These are phyloP conservation scores for Fistulifera pelliculosa DNA, from an alignment of 108 stramenopile genomes.

Conservation along the genomic window DNA sequence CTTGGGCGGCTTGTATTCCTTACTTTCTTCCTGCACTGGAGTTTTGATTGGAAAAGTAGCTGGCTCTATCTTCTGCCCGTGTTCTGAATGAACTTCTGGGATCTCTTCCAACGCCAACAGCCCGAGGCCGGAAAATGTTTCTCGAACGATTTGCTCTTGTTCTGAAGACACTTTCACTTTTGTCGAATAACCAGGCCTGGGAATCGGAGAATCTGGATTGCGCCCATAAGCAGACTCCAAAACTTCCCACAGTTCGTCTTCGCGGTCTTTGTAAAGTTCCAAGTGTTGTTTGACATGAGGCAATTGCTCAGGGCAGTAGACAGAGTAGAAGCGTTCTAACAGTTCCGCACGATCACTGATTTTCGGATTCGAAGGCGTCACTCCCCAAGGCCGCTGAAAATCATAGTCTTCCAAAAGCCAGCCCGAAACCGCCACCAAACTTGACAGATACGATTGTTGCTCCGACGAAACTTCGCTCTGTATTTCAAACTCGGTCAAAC, in stretches of 20 bases:
- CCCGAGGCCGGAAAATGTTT: too few relatives aligned
- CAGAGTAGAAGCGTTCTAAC: constrained; percentile 41
- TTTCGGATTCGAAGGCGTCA: constrained; percentile 27
- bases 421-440: constrained; percentile 40
- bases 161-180: constrained; percentile 5
- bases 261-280: constrained; percentile 20
- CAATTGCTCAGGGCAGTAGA: constrained; percentile 34
- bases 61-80: too few relatives aligned
- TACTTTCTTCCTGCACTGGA: background rate
- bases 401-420: constrained; percentile 50
- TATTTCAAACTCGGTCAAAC: constrained; percentile 46
- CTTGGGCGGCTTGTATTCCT: constrained; percentile 8
- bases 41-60: background rate
- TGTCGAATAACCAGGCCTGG: background rate
- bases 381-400: constrained; percentile 53
- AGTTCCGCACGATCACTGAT: constrained; percentile 15
- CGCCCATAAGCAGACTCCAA: constrained; percentile 1
- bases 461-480: constrained; percentile 31
- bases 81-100: too few relatives aligned
- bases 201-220: constrained; percentile 6
- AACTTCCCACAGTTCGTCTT: constrained; percentile 13
- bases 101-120: too few relatives aligned
- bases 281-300: constrained; percentile 31
- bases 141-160: too few relatives aligned
- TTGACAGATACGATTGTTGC: constrained; percentile 38